These are phyloP conservation scores for Linnemannia hyalina DNA, from an alignment of 192 early-diverging fungal species.

Conservation along the genomic window DNA sequence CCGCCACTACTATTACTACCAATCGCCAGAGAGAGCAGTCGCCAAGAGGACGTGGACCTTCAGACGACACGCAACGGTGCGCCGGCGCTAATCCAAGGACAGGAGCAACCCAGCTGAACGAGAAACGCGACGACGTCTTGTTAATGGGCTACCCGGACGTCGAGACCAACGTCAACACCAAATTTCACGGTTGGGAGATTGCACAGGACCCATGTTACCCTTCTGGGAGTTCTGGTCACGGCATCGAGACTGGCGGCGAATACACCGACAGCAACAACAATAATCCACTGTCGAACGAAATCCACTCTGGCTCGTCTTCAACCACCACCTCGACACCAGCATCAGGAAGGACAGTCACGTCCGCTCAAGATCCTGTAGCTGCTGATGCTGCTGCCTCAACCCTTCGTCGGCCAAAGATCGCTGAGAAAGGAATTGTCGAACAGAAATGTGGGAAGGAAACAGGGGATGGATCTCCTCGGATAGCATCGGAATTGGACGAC, in stretches of 20 bases:
- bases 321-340: background rate
- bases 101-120: background rate
- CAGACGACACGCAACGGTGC: background rate
- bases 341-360: too few species aligned
- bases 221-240: background rate
- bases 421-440: background rate
- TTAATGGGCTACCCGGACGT: slow-evolving; percentile 40
- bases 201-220: slow-evolving; percentile 4
- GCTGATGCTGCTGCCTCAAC: too few species aligned
- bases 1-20: background rate
- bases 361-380: too few species aligned
- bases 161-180: slow-evolving; percentile 40
- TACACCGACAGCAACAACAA: background rate
- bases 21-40: too few species aligned
- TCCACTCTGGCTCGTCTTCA: background rate
- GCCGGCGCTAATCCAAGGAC: background rate
- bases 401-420: background rate
- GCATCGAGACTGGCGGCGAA: background rate
- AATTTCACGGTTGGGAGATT: slow-evolving; percentile 47
- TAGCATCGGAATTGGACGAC: slow-evolving; percentile 9
- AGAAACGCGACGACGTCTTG: background rate
- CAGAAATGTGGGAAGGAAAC: background rate
- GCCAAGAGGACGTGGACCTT: background rate
- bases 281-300: background rate
- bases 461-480: background rate